Evolutionary conservation across 805 yeast species (phyloP).

Genomic region (Metschnikowia shivogae): DNA sequence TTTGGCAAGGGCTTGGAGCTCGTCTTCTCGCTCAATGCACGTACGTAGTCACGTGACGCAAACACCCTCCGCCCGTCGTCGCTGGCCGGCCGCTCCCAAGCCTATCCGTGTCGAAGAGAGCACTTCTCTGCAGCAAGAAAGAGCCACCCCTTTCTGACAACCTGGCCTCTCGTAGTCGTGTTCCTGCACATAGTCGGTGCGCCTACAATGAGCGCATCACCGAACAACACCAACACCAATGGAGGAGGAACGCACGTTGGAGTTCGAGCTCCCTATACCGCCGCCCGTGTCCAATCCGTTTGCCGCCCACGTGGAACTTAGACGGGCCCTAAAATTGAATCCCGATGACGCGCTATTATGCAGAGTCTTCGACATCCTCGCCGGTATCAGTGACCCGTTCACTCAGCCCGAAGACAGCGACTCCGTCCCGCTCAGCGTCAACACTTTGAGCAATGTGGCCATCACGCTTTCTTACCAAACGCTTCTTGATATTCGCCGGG

Average conservation of each 20-base stretch:
- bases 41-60: not conserved
- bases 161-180: no score
- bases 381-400: slow-evolving; percentile 49
- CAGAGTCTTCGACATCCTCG: slow-evolving; percentile 14
- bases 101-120: no score
- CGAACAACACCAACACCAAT: not conserved
- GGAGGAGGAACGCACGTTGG: slow-evolving; percentile 14
- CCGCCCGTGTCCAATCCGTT: slow-evolving; percentile 11
- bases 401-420: slow-evolving; percentile 68
- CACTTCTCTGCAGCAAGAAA: no score
- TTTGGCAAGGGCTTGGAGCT: slow-evolving; percentile 31
- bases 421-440: slow-evolving; percentile 49
- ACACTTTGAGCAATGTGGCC: slow-evolving; percentile 49
- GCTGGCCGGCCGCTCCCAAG: no score
- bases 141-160: no score
- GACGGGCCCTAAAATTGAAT: slow-evolving; percentile 8
- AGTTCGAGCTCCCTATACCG: slow-evolving; percentile 15
- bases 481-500: slow-evolving; percentile 14
- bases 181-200: no score
- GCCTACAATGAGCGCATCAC: no score
- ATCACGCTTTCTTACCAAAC: slow-evolving; percentile 36
- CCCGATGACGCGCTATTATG: slow-evolving; percentile 8
- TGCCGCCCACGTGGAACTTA: slow-evolving; percentile 11
- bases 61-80: no score
- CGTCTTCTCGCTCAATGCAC: slow-evolving; percentile 12